These are phyloP conservation scores for Anthracocystis walkeri DNA, from an alignment of 1,284 basidiomycete genomes.

Conservation along the genomic window DNA sequence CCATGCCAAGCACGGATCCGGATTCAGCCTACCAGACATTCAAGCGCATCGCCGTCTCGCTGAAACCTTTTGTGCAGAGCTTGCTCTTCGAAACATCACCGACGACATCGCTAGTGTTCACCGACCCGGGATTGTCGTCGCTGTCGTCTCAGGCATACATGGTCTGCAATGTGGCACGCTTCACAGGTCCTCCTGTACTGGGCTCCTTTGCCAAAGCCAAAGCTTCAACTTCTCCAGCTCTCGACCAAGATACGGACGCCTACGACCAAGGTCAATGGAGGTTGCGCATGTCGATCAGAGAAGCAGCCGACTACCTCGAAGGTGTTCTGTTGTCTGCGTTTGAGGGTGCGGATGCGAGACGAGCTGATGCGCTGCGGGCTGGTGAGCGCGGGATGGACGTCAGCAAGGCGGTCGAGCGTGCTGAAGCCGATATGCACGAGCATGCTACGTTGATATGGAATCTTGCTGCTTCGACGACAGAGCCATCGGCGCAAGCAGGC, in stretches of 20 bases:
- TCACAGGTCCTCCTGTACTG: slow-evolving; percentile 74
- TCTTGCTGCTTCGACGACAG: slow-evolving; percentile 24
- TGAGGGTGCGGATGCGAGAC: slow-evolving; percentile 80
- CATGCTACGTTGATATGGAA: slow-evolving; percentile 43
- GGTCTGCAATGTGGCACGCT: slow-evolving; percentile 79
- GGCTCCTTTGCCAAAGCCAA: slow-evolving; percentile 30
- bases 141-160: slow-evolving; percentile 56
- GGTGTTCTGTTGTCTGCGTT: slow-evolving; percentile 84
- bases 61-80: slow-evolving; percentile 49
- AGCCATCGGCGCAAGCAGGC: neutral
- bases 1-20: slow-evolving; percentile 29
- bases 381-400: slow-evolving; percentile 49
- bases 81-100: slow-evolving; percentile 42
- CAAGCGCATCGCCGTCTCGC: slow-evolving; percentile 43
- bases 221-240: neutral
- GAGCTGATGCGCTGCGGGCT: slow-evolving; percentile 56
- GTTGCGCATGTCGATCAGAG: slow-evolving; percentile 69
- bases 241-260: neutral
- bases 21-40: slow-evolving; percentile 52
- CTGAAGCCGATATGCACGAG: slow-evolving; percentile 40
- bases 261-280: slow-evolving; percentile 26
- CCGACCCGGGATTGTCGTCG: slow-evolving; percentile 33
- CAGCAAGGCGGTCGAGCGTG: slow-evolving; percentile 39
- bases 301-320: slow-evolving; percentile 83
- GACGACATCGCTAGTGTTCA: slow-evolving; percentile 41